Evolutionary conservation across 805 yeast genomes (phyloP).

Genomic region (Cephaloascus fragrans): DNA sequence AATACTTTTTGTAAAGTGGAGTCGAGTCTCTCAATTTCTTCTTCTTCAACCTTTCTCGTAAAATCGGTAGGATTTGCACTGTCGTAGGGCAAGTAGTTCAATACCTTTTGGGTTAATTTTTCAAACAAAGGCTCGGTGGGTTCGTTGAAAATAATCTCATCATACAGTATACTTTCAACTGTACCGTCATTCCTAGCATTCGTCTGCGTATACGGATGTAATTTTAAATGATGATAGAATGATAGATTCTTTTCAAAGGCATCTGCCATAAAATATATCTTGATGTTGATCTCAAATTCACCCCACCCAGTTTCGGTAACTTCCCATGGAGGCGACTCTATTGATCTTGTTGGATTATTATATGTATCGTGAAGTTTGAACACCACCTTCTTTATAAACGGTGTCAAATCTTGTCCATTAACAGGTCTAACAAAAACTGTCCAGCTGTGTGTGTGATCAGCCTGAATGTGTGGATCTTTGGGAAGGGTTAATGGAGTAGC

Average conservation of each 20-base stretch:
- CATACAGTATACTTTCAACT: constrained; percentile 61
- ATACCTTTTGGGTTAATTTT: constrained; percentile 62
- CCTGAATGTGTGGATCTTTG: constrained; percentile 56
- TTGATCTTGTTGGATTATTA: constrained; percentile 72
- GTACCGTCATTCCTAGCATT: constrained; percentile 3
- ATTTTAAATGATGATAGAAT: constrained; percentile 79
- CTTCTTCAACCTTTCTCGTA: constrained; percentile 26
- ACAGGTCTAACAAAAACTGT: constrained; percentile 80
- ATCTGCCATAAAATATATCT: constrained; percentile 78
- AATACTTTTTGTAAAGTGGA: constrained; percentile 25
- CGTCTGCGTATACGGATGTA: constrained; percentile 68
- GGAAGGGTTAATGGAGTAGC: constrained; percentile 54
- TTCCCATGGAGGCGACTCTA: constrained; percentile 88
- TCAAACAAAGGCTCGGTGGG: constrained; percentile 89
- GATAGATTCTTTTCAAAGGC: constrained; percentile 82
- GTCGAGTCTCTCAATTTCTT: constrained; percentile 30
- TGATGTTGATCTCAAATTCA: constrained; percentile 87
- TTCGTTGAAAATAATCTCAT: constrained; percentile 89
- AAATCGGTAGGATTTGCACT: constrained; percentile 21
- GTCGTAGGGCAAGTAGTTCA: constrained; percentile 35
- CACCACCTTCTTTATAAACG: constrained; percentile 79
- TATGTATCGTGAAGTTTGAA: constrained; percentile 95
- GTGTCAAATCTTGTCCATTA: constrained; percentile 65
- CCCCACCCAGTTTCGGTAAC: constrained; percentile 99
- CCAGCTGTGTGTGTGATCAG: constrained; percentile 94